phyloP scores from a whole-genome alignment of 164 flowering plant species.

The grape (Vitis vinifera) region DNA sequence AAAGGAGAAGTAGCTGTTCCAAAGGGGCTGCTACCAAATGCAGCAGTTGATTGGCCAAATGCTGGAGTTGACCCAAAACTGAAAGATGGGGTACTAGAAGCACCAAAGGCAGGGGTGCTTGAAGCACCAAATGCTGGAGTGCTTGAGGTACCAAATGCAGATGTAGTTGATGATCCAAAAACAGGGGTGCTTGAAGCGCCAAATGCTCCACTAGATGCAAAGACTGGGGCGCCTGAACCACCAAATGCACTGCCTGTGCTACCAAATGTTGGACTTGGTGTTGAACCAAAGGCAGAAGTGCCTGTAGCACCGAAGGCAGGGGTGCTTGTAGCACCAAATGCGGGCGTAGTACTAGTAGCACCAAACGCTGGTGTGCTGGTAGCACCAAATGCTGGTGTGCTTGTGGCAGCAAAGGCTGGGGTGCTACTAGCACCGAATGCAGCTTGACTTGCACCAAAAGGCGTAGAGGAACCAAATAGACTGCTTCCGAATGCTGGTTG shows the following conservation, averaged over 20 bases:
- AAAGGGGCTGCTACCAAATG: constrained; percentile 75
- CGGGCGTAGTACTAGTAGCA: constrained; percentile 36
- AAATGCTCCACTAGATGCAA: constrained; percentile 60
- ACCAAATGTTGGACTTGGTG: constrained; percentile 42
- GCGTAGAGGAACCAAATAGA: constrained; percentile 63
- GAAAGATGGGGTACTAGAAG: constrained; percentile 46
- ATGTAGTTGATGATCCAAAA: constrained; percentile 4
- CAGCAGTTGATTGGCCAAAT: constrained; percentile 72
- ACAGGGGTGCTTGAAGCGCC: constrained; percentile 45
- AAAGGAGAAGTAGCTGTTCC: constrained; percentile 60
- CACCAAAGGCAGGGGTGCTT: constrained; percentile 55
- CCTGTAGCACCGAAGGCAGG: constrained; percentile 62
- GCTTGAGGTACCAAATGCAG: constrained; percentile 40
- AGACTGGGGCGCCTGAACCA: constrained; percentile 41
- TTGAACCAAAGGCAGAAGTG: constrained; percentile 56
- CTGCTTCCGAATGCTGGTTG: constrained; percentile 84
- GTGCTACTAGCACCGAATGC: constrained; percentile 60
- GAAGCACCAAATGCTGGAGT: constrained; percentile 26
- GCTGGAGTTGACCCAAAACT: constrained; percentile 59
- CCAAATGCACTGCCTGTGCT: constrained; percentile 56
- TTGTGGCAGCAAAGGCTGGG: constrained; percentile 60
- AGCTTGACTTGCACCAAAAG: constrained; percentile 75
- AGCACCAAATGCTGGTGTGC: constrained; percentile 60
- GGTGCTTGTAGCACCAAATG: constrained; percentile 22
- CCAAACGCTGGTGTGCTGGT: constrained; percentile 67